phyloP scores from a whole-genome alignment of 2,329 filamentous ascomycete species.

The Penicillium frequentans region DNA sequence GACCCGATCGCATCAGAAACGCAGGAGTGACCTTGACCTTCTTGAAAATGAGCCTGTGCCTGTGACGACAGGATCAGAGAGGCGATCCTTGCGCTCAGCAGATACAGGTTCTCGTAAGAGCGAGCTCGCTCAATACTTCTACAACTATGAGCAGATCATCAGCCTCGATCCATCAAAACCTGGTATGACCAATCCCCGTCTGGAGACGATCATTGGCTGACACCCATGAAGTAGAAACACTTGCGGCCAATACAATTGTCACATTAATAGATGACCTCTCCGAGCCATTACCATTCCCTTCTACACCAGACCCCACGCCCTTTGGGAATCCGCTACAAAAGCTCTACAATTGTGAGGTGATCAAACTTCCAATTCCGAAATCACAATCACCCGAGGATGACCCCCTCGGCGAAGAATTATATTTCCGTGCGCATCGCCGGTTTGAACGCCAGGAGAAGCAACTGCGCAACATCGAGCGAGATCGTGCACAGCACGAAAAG shows the following conservation, averaged over 20 bases:
- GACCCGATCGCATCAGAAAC: conserved; percentile 4
- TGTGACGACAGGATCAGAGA: conserved; percentile 46
- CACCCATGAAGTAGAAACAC: conserved; percentile 58
- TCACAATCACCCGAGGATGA: conserved; percentile 39
- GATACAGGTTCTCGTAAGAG: conserved; percentile 83
- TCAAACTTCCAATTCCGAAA: conserved; percentile 17
- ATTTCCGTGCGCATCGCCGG: conserved; percentile 59
- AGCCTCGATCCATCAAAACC: conserved; percentile 77
- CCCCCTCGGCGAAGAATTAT: conserved; percentile 57
- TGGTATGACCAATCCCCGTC: conserved; percentile 52
- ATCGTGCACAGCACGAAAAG: conserved; percentile 66
- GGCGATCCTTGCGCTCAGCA: conserved; percentile 79
- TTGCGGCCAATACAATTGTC: conserved; percentile 72
- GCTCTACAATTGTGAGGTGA: conserved; percentile 38
- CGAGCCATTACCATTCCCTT: conserved; percentile 28
- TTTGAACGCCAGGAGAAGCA: conserved; percentile 68
- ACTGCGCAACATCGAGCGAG: conserved; percentile 66
- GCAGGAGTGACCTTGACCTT: conserved; percentile 5
- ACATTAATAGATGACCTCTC: conserved; percentile 63
- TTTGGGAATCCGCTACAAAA: conserved; percentile 39
- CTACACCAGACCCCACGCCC: conserved; percentile 22
- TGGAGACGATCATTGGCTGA: neutral
- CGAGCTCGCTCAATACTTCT: conserved; percentile 86
- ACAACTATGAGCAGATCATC: conserved; percentile 92
- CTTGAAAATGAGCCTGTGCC: conserved; percentile 3